These are phyloP conservation scores for Cytospora piceicola DNA, from an alignment of 2,329 filamentous ascomycete species.

Conservation along the genomic window DNA sequence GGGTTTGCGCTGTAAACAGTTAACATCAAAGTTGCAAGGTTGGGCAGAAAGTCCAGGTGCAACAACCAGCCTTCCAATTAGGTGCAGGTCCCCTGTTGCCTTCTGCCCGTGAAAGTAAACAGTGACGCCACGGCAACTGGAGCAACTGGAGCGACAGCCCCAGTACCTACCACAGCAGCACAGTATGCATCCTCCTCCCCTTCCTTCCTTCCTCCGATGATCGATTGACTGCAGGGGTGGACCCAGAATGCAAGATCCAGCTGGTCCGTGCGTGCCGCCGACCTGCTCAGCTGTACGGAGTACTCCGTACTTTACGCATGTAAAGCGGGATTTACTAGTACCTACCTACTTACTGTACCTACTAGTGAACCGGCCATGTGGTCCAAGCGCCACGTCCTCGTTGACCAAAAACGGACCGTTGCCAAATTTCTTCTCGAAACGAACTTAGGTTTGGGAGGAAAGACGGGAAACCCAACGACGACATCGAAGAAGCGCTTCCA, in stretches of 20 bases:
- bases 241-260: neutral
- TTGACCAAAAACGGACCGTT: slow-evolving; percentile 7
- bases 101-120: slow-evolving; percentile 29
- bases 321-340: neutral
- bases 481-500: slow-evolving; percentile 4
- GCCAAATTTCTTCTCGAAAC: slow-evolving; percentile 18
- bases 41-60: slow-evolving; percentile 20
- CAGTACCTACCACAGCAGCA: too few relatives aligned
- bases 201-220: neutral
- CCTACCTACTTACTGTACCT: too few relatives aligned
- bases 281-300: too few relatives aligned
- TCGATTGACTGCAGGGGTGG: slow-evolving; percentile 4
- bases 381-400: slow-evolving; percentile 20
- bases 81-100: slow-evolving; percentile 23
- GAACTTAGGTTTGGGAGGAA: slow-evolving; percentile 3
- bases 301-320: too few relatives aligned
- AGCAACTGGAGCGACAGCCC: slow-evolving; percentile 1
- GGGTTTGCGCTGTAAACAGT: slow-evolving; percentile 13
- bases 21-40: neutral
- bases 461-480: neutral
- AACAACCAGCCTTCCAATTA: slow-evolving; percentile 26
- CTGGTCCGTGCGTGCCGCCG: neutral
- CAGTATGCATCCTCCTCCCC: slow-evolving; percentile 16
- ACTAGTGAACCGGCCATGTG: neutral
- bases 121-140: slow-evolving; percentile 32